Conservation (phyloP, 2,329 filamentous ascomycete species). For the Lomentospora prolificans region DNA sequence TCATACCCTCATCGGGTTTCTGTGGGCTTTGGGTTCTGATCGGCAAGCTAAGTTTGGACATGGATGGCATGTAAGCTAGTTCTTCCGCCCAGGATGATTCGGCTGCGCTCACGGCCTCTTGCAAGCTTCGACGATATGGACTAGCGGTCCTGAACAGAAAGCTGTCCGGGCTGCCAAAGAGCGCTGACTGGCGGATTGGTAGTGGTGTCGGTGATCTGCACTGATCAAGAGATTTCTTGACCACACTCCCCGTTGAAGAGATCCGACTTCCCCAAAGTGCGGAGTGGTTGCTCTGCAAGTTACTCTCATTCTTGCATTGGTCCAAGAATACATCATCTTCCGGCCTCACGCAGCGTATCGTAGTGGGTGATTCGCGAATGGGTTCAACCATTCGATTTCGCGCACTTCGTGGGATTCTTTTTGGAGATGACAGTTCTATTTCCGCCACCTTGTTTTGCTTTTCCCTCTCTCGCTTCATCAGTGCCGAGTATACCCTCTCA, state of each 20-base stretch:
- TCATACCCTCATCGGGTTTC: not conserved
- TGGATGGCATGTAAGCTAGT: slow-evolving; percentile 2
- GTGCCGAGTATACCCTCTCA: slow-evolving; percentile 51
- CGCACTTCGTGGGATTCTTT: slow-evolving; percentile 10
- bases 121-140: slow-evolving; percentile 3
- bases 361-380: slow-evolving; percentile 9
- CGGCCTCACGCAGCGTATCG: slow-evolving; percentile 16
- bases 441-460: slow-evolving; percentile 16
- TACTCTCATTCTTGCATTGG: not conserved
- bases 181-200: not conserved
- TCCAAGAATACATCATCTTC: slow-evolving; percentile 12
- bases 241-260: slow-evolving; percentile 5
- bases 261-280: not conserved
- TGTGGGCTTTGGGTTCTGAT: not conserved
- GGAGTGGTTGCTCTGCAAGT: not conserved
- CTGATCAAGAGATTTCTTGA: not conserved
- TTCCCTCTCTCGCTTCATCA: slow-evolving; percentile 46
- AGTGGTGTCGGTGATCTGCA: not conserved
- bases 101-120: slow-evolving; percentile 1
- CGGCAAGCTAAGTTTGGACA: slow-evolving; percentile 2
- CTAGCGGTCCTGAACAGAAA: slow-evolving; percentile 1
- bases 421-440: slow-evolving; percentile 6
- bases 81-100: not conserved
- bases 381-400: not conserved
- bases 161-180: slow-evolving; percentile 1